Evolutionary conservation across 2,329 filamentous ascomycete species (phyloP), one percentile per base, ranked within the genome.

Genomic region (Paramyrothecium roridum): DNA sequence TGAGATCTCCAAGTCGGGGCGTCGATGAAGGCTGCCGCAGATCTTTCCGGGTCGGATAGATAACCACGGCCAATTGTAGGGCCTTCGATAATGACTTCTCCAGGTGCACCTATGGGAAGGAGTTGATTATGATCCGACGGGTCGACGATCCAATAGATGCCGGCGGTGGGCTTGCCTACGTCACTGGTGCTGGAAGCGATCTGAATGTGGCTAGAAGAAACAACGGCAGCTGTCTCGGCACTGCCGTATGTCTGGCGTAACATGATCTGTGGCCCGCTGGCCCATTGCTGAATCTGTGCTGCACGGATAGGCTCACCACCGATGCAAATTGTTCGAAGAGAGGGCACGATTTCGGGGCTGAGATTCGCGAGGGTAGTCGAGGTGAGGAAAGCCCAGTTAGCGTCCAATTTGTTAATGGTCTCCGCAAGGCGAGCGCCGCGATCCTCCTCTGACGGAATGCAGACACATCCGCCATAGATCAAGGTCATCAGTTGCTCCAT

Each of bases 161-260:
- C 67, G 21, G 71, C 71, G 12, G 67, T 63, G 0, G 79, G 81
- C 57, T 78, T 76, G n/a, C 65, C 65, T 0, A 67, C 64, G 19
- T 78, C 72, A 48, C 78, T 75, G 21, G 67, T 19, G 74, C 77
- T n/a, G 82, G 65, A 12, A 72, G 48, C 30, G 4, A 8, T 3
- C 23, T 17, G 10, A 19, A 50, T 11, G 19, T 33, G 23, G 17
- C 22, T 23, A 3, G 48, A 26, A 8, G 48, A 50, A 3, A 50
- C 23, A 3, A 50, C 48, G 4, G 48, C 48, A 50, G 48, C 10
- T 16, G 48, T 50, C 26, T 50, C 48, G 26, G 48, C 48, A n/a
- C 48, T 50, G 21, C 48, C 48, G 23, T 50, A 50, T 4, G 48
- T 50, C 23, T 50, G 48, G 19, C 48, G 48, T 3, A 50, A 22